Conservation (phyloP, 2,329 filamentous ascomycete species). For the Neoscytalidium dimidiatum region DNA sequence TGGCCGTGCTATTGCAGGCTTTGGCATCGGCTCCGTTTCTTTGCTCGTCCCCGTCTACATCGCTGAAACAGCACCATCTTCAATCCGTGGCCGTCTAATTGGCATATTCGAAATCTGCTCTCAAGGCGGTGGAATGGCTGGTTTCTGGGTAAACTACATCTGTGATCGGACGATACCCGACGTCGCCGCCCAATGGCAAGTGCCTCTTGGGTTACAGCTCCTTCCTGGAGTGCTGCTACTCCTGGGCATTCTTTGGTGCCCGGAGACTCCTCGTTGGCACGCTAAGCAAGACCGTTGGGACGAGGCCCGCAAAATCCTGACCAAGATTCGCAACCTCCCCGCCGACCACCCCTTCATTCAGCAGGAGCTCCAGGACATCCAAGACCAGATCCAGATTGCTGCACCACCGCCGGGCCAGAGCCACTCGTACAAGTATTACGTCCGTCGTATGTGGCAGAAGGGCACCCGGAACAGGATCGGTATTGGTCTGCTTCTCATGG, state of each 20-base stretch:
- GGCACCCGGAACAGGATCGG: slow-evolving; percentile 63
- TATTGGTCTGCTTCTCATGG: slow-evolving; percentile 63
- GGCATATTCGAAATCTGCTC: slow-evolving; percentile 55
- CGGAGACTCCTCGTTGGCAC: slow-evolving; percentile 63
- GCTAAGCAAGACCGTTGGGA: slow-evolving; percentile 66
- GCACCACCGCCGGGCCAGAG: slow-evolving; percentile 54
- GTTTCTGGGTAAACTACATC: slow-evolving; percentile 58
- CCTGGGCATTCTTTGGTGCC: slow-evolving; percentile 30
- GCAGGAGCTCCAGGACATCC: slow-evolving; percentile 46
- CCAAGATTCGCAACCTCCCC: slow-evolving; percentile 56
- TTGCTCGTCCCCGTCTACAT: slow-evolving; percentile 50
- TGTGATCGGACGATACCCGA: slow-evolving; percentile 37
- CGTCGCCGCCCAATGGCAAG: slow-evolving; percentile 54
- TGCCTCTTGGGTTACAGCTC: slow-evolving; percentile 51
- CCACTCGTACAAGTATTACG: slow-evolving; percentile 38
- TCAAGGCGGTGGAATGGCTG: slow-evolving; percentile 43
- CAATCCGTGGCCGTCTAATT: slow-evolving; percentile 46
- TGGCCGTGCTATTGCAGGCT: slow-evolving; percentile 66
- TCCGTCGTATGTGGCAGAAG: slow-evolving; percentile 46
- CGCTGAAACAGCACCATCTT: slow-evolving; percentile 49
- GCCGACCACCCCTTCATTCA: slow-evolving; percentile 45
- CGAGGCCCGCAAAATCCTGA: slow-evolving; percentile 54
- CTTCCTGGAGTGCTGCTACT: slow-evolving; percentile 32
- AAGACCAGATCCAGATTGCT: slow-evolving; percentile 53
- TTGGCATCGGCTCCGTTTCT: slow-evolving; percentile 42